phyloP scores from a whole-genome alignment of 2,329 filamentous ascomycete genomes.

The Ophiostoma tasmaniense region DNA sequence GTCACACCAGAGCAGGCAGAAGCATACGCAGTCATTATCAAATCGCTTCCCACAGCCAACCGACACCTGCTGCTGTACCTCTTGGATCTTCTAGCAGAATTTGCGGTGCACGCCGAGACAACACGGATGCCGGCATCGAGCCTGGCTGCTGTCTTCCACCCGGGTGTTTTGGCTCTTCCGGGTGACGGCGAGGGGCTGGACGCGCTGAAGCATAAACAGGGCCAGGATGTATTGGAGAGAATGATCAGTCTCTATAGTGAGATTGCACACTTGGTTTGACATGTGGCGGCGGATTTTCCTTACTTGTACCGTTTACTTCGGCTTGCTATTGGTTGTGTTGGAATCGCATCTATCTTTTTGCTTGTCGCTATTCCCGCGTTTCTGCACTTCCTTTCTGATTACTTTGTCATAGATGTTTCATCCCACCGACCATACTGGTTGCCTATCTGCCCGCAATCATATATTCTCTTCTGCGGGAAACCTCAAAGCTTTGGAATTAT shows the following conservation, averaged over 20 bases:
- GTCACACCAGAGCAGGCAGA: neutral
- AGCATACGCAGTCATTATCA: neutral
- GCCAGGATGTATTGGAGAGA: conserved; percentile 5
- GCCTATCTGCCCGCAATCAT: neutral
- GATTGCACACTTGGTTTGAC: neutral
- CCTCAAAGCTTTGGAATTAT: no score
- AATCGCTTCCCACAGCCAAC: neutral
- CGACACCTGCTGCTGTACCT: conserved; percentile 9
- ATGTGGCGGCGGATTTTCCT: neutral
- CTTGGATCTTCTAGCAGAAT: neutral
- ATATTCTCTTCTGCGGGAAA: neutral
- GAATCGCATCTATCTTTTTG: neutral
- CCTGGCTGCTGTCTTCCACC: conserved; percentile 4
- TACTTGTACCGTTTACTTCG: neutral
- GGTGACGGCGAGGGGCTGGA: conserved; percentile 1
- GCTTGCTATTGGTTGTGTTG: neutral
- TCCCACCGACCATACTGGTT: neutral
- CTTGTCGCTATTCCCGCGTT: neutral
- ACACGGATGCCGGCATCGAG: conserved; percentile 9
- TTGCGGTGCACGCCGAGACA: neutral
- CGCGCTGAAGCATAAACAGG: neutral
- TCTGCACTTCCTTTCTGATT: neutral
- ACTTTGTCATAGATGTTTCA: neutral
- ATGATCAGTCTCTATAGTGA: neutral
- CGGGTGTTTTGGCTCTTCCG: neutral